Base-by-base conservation (phyloP, 306 rosid genomes). In the Corylus heterophylla region DNA sequence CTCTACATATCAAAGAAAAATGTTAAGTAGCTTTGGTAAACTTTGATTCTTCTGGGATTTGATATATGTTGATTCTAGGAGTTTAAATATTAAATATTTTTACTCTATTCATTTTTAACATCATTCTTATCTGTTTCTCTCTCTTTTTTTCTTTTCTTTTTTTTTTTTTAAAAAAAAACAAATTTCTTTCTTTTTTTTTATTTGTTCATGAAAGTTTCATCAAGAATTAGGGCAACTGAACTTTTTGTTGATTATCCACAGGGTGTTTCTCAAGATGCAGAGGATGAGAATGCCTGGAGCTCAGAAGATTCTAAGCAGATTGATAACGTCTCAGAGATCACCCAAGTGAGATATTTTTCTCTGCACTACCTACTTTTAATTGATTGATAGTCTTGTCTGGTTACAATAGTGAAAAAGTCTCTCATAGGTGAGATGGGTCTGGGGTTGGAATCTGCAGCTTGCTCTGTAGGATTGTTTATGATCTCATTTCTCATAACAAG, bases 201-300 rank as follows among this genome's bases (percentile, higher is more conserved):
- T 17, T 49, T 44, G 71, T 82, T 87, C 69, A 54, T 50, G 16
- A 20, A 54, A 59, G 76, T 70, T 51, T 73, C 39, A 66, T 18
- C 79, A 77, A 78, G 61, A 51, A 59, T 44, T 72, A 56, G 63
- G 62, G 45, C 71, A 25, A 74, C 49, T 80, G 81, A 17, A 35
- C 73, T 16, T 50, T 81, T 81, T 80, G 63, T 82, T 54, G 29
- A 56, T 73, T 80, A 71, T 50, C 85, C 51, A 20, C 85, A 95
- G 98, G 96, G 89, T 62, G 61, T 81, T 82, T 75, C 92, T 68
- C 80, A 85, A 82, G 89, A 87, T 85, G 64, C 67, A 75, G 88
- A 83, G 66, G 71, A 76, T 77, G 88, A 88, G 69, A 85, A 82
- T 56, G 69, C 52, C n/a, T 54, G 78, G 84, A 81, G 77, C 83